Conservation (phyloP, 495 filamentous ascomycete genomes). For the Penicillium dipodomyicola region DNA sequence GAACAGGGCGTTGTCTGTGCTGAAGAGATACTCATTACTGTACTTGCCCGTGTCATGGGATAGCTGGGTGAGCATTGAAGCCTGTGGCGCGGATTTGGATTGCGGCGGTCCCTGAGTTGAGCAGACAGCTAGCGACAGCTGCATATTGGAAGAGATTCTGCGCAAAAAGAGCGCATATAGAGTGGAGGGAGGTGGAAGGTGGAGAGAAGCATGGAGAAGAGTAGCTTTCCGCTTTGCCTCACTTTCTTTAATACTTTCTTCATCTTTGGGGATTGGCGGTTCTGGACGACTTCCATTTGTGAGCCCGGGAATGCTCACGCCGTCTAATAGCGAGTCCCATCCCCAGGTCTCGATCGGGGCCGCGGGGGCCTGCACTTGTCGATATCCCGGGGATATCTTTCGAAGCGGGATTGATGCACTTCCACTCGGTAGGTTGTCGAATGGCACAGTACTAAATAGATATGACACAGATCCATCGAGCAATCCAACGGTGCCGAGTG, state of each 20-base stretch:
- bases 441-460: conserved; percentile 77
- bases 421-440: conserved; percentile 53
- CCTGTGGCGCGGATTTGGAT: conserved; percentile 45
- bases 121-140: conserved; percentile 77
- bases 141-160: conserved; percentile 72
- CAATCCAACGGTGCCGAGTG: conserved; percentile 75
- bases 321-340: conserved; percentile 36
- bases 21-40: conserved; percentile 86
- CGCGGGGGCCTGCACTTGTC: conserved; percentile 54
- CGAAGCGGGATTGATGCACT: conserved; percentile 61
- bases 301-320: conserved; percentile 23
- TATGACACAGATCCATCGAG: conserved; percentile 92
- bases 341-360: conserved; percentile 36
- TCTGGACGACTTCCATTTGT: conserved; percentile 7
- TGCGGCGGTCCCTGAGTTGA: conserved; percentile 60
- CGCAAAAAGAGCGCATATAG: conserved; percentile 86
- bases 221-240: conserved; percentile 50
- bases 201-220: conserved; percentile 84
- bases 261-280: conserved; percentile 2
- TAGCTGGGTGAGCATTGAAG: conserved; percentile 65
- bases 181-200: conserved; percentile 72
- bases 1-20: conserved; percentile 84
- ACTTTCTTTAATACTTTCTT: conserved; percentile 15
- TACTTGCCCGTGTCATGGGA: conserved; percentile 89
- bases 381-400: conserved; percentile 66